Percentiles rank a stretch among this genome's conserved stretches.
These are phyloP conservation scores for Aspergillus unguis DNA, from an alignment of 2,329 filamentous ascomycete genomes.

Conservation along the genomic window DNA sequence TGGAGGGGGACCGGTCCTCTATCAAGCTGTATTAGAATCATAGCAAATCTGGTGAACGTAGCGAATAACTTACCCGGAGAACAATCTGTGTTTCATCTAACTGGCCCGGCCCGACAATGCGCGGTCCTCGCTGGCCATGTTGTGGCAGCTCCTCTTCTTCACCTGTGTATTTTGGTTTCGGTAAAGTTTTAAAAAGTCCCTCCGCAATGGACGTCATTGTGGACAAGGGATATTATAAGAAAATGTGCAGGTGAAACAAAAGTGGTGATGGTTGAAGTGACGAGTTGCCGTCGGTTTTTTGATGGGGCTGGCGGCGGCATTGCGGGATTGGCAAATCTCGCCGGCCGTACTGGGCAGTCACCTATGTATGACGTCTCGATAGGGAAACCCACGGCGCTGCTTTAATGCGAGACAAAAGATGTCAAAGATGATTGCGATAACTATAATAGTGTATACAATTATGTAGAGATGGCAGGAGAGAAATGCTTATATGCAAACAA, in stretches of 20 bases:
- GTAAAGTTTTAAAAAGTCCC: slow-evolving; percentile 74
- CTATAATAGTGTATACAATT: too few species aligned
- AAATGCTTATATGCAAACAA: not conserved
- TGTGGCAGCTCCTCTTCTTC: slow-evolving; percentile 77
- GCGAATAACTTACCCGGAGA: slow-evolving; percentile 57
- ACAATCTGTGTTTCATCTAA: slow-evolving; percentile 84
- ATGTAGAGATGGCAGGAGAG: too few species aligned
- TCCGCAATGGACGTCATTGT: slow-evolving; percentile 65
- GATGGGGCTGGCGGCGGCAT: slow-evolving; percentile 14
- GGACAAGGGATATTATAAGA: slow-evolving; percentile 17
- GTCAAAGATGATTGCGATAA: too few species aligned
- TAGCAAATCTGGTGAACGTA: not conserved
- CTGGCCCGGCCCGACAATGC: slow-evolving; percentile 74
- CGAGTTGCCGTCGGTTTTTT: slow-evolving; percentile 16
- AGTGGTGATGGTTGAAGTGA: slow-evolving; percentile 8
- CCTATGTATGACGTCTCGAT: slow-evolving; percentile 2
- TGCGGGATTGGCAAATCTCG: slow-evolving; percentile 5
- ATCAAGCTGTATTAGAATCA: slow-evolving; percentile 14
- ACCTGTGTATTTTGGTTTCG: slow-evolving; percentile 85
- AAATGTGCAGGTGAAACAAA: slow-evolving; percentile 15
- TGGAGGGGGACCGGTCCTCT: slow-evolving; percentile 77
- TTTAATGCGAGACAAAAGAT: not conserved
- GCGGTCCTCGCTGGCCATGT: slow-evolving; percentile 71
- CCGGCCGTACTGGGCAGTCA: not conserved
- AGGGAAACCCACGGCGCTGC: not conserved